Base-by-base conservation (phyloP, 2,329 filamentous ascomycete genomes). In the Metarhizium guizhouense region DNA sequence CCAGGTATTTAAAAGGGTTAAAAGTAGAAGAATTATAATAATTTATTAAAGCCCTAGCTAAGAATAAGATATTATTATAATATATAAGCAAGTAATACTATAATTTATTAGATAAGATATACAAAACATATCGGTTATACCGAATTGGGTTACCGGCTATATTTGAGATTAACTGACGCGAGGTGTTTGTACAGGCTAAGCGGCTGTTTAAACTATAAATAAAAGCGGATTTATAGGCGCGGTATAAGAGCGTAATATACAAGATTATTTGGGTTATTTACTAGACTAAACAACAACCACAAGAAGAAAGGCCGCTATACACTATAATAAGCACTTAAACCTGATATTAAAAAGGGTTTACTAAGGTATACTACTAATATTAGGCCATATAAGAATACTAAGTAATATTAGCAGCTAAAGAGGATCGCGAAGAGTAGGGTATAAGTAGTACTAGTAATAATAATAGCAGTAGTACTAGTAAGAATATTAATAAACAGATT, bases 171-270 rank as follows among this genome's bases (percentile, higher is more conserved):
- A 8, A 60, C 36, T 38, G 43, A 11, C 55, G 45, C 2, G 47
- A 60, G 6, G 42, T 43, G 2, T 4, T 50, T 30, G 25, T 51
- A 1, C 55, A 55, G 48, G 54, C 38, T 16, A 45, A 6, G 10
- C 16, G 40, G 36, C 53, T 30, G 30, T 60, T 60, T 16, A 38
- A 56, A 11, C 52, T 48, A 49, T 32, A 49, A 6, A 47, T 60
- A 11, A 51, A 60, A n/a, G 55, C 55, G 11, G 45, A 58, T 43
- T 57, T 53, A 34, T 58, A 36, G 51, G 36, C 29, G 38, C 29
- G 48, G 30, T 60, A 60, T 36, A 58, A 57, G 18, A 51, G 38
- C 0, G 51, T 57, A 3, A 56, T 38, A 32, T 8, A 42, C 11
- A 42, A 47, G 32, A 16, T 60, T 6, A 6, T 59, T 3, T 50